Evolutionary conservation across 139 green algal genomes (phyloP).

Genomic region (Eudorina sp.): DNA sequence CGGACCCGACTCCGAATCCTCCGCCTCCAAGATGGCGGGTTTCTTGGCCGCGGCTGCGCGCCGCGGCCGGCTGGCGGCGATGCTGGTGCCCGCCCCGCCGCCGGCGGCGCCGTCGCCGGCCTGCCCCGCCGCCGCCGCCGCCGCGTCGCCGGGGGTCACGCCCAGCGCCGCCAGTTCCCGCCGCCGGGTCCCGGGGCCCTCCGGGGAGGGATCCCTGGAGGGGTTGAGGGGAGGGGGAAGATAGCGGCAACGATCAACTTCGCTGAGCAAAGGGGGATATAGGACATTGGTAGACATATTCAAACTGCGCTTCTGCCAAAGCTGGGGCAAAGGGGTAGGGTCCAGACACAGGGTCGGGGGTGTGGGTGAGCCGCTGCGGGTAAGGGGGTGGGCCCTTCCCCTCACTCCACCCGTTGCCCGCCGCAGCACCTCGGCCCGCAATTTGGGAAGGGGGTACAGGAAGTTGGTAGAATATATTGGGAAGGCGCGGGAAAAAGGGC

Average conservation of each 20-base stretch:
- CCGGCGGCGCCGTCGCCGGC: not conserved
- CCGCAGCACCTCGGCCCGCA: too few species aligned
- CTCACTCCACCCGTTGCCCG: too few species aligned
- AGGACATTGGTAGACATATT: not conserved
- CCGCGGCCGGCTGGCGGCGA: conserved; percentile 12
- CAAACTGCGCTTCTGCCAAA: too few species aligned
- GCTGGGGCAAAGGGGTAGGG: too few species aligned
- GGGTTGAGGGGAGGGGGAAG: too few species aligned
- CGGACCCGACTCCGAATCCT: not conserved
- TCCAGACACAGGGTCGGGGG: too few species aligned
- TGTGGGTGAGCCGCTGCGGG: too few species aligned
- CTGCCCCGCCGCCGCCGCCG: not conserved
- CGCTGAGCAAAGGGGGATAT: too few species aligned
- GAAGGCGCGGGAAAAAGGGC: too few species aligned
- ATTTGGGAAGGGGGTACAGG: not conserved
- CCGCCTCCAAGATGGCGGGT: not conserved
- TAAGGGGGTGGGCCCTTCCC: too few species aligned
- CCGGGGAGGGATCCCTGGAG: conserved; percentile 9
- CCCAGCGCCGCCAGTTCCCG: not conserved
- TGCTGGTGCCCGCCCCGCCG: not conserved
- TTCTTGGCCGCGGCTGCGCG: conserved; percentile 4
- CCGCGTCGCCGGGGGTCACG: not conserved
- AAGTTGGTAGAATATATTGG: not conserved
- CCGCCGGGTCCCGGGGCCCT: not conserved
- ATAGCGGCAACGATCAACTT: too few species aligned